Base-by-base conservation (phyloP, 2,329 filamentous ascomycete species). In the Helotiales sp. region DNA sequence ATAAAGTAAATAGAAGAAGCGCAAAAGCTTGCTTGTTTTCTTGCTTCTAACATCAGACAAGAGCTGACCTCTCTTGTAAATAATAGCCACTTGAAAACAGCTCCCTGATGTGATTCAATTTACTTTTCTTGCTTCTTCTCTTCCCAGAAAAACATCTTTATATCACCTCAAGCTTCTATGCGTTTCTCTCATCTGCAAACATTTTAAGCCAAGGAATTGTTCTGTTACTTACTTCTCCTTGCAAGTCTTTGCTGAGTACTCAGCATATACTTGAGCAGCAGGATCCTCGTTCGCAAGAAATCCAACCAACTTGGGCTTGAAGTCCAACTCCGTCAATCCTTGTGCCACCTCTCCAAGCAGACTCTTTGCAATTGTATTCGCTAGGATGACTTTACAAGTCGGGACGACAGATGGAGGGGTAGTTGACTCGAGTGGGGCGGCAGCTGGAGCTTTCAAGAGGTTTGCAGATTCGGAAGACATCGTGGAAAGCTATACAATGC, bases 221-320 rank as follows among this genome's bases (percentile, higher is more conserved):
- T 28, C 28, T 30, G 47, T 54, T 64, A 80, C 91, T 90, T 85
- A 97, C 94, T 97, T 96, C 79, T 98, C 95, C 80, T 90, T 87
- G 80, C 93, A 97, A 3, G 96, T 97, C 86, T 97, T 97, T 80
- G 93, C 92, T 47, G 95, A 97, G 93, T 93, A 97, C 80, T 97
- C 93, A 63, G 96, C 96, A 78, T 99, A 98, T 83, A 96, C 93
- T 74, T 92, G 85, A 34, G 95, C 95, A 45, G 93, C 93, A 32
- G 94, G 93, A 80, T 99, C 96, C 72, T 87, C 87, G 80, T 97
- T 98, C 73, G 95, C 93, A 65, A 99, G 85, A 80, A 97, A 97
- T 67, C 95, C 96, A 52, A 95, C 92, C 62, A 99, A 86, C 69
- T 91, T 89, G 37, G 96, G 94, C 77, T 89, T 83, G 72, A 86